Conservation (phyloP, 495 filamentous ascomycete genomes). For the Aspergillus sclerotiicarbonarius region DNA sequence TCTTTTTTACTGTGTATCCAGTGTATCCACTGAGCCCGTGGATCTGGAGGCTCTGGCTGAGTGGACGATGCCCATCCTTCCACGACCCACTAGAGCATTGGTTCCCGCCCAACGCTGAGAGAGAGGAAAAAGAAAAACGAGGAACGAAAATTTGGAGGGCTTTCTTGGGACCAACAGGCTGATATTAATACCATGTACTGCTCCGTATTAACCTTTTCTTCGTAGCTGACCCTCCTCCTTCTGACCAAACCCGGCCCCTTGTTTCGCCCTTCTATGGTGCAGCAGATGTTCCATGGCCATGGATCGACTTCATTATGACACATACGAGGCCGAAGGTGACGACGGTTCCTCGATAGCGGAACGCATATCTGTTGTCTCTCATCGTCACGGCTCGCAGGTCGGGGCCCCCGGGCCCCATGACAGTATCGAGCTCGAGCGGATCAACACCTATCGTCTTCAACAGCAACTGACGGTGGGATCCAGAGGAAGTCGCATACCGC, state of each 20-base stretch:
- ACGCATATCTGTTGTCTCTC: slow-evolving; percentile 2
- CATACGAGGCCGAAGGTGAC: not conserved
- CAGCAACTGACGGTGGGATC: slow-evolving; percentile 31
- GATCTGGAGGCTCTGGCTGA: not conserved
- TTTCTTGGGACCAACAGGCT: not conserved
- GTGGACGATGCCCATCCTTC: not conserved
- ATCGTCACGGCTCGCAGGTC: slow-evolving; percentile 1
- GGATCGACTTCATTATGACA: not conserved
- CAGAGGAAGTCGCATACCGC: slow-evolving; percentile 22
- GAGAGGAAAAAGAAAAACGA: not conserved
- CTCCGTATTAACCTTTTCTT: not conserved
- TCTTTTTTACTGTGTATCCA: too few relatives aligned
- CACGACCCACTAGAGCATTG: not conserved
- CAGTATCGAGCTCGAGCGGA: slow-evolving; percentile 25
- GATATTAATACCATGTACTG: not conserved
- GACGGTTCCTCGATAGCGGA: slow-evolving; percentile 6
- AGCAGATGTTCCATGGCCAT: not conserved
- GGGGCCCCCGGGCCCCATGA: slow-evolving; percentile 10
- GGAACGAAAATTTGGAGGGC: not conserved
- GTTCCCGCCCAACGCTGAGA: not conserved
- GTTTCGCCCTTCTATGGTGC: not conserved
- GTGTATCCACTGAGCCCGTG: not conserved
- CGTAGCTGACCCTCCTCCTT: not conserved
- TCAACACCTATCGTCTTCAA: slow-evolving; percentile 32
- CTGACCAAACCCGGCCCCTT: not conserved